Conservation (phyloP, 1,284 basidiomycete species). For the Mycena citricolor region DNA sequence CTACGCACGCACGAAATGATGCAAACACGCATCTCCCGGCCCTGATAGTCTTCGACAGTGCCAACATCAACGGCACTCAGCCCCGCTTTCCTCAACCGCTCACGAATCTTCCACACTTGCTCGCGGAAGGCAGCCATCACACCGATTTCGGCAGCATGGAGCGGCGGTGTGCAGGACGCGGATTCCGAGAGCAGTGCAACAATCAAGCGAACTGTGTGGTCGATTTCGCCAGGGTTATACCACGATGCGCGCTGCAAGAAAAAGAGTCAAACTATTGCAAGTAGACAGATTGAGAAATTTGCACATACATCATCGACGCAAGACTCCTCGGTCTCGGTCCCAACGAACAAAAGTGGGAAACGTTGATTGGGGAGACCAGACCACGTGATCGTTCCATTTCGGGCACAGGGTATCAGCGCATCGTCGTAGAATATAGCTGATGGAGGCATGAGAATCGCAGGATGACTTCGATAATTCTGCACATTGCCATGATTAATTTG, state of each 20-base stretch:
- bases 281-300: background rate
- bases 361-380: conserved; percentile 35
- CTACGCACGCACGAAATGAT: conserved; percentile 48
- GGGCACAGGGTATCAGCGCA: conserved; percentile 41
- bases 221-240: conserved; percentile 47
- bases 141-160: conserved; percentile 40
- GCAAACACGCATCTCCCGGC: conserved; percentile 44
- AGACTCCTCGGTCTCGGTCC: conserved; percentile 37
- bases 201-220: conserved; percentile 36
- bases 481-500: background rate
- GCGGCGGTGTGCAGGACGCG: conserved; percentile 35
- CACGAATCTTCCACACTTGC: conserved; percentile 48
- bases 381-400: conserved; percentile 41
- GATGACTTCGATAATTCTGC: conserved; percentile 46
- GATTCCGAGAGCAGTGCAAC: conserved; percentile 37
- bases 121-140: conserved; percentile 50
- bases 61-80: conserved; percentile 46
- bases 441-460: conserved; percentile 51
- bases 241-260: conserved; percentile 40
- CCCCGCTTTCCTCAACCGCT: conserved; percentile 38
- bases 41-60: conserved; percentile 50
- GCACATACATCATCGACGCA: conserved; percentile 40
- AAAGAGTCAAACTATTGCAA: background rate
- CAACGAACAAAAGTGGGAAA: conserved; percentile 44
- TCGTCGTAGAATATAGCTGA: conserved; percentile 49